Conservation (phyloP, 768 basidiomycete genomes). For the Trametes elegans region DNA sequence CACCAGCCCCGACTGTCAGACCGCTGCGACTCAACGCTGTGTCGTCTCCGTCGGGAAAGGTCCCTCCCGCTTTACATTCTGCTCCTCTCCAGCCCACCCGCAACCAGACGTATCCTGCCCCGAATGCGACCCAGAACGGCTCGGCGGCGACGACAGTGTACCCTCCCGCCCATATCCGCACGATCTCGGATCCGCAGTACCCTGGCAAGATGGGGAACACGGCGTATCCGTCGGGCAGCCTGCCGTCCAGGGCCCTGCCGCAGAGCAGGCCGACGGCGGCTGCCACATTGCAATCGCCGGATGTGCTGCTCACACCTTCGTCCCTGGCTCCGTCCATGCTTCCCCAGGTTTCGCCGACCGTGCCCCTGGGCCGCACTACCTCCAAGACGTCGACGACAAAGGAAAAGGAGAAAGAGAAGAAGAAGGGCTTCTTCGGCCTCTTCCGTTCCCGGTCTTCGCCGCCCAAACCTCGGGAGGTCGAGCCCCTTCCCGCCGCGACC, state of each 20-base stretch:
- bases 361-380: conserved; percentile 15
- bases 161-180: conserved; percentile 21
- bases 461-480: conserved; percentile 23
- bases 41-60: conserved; percentile 17
- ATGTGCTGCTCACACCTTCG: conserved; percentile 60
- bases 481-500: conserved; percentile 3
- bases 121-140: not conserved
- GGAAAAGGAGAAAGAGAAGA: conserved; percentile 28
- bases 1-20: conserved; percentile 23
- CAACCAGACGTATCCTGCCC: conserved; percentile 20
- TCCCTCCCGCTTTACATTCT: conserved; percentile 14
- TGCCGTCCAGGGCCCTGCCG: conserved; percentile 26
- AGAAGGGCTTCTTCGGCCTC: conserved; percentile 35
- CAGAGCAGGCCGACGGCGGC: conserved; percentile 17
- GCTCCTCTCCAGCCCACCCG: conserved; percentile 17
- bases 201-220: conserved; percentile 15
- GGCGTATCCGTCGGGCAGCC: conserved; percentile 2
- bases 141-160: not conserved
- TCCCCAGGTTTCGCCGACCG: conserved; percentile 14
- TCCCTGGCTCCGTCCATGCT: conserved; percentile 46
- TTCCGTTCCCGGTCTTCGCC: conserved; percentile 33
- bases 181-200: conserved; percentile 26
- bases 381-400: conserved; percentile 30
- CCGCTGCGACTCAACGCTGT: conserved; percentile 13
- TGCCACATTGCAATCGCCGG: conserved; percentile 40